phyloP scores from a whole-genome alignment of 768 basidiomycete genomes.

The Russula griseocarnosa region DNA sequence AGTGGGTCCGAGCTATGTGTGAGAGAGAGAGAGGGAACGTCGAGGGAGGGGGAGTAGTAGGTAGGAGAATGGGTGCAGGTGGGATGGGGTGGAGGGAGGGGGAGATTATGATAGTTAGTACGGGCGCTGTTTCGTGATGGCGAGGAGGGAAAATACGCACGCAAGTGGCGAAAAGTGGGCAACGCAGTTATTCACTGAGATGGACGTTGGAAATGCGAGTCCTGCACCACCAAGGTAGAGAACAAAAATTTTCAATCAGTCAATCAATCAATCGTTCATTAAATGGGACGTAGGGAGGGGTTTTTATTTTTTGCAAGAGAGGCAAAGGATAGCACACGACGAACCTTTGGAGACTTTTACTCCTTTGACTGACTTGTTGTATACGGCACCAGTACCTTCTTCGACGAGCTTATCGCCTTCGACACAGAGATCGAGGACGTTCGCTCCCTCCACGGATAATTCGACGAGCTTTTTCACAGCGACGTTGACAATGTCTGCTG shows the following conservation, averaged over 20 bases:
- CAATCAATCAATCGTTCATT: neutral
- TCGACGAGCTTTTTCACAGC: slow-evolving; percentile 83
- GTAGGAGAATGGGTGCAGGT: neutral
- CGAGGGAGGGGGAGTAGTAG: neutral
- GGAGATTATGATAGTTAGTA: slow-evolving; percentile 8
- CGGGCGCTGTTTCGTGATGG: neutral
- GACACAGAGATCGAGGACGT: slow-evolving; percentile 83
- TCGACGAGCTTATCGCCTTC: slow-evolving; percentile 94
- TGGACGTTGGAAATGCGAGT: slow-evolving; percentile 88
- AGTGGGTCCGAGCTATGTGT: slow-evolving; percentile 65
- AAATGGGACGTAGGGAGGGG: neutral
- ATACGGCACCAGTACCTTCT: slow-evolving; percentile 76
- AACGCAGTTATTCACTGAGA: slow-evolving; percentile 94
- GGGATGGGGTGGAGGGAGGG: neutral
- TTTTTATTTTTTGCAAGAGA: neutral
- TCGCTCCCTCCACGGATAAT: slow-evolving; percentile 73
- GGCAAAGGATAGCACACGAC: slow-evolving; percentile 29
- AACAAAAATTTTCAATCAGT: neutral
- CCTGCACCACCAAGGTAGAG: slow-evolving; percentile 43
- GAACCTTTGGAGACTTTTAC: slow-evolving; percentile 83
- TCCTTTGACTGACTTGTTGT: slow-evolving; percentile 88
- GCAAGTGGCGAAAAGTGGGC: slow-evolving; percentile 96
- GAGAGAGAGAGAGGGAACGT: neutral
- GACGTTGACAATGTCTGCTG: slow-evolving; percentile 83
- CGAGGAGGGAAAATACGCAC: slow-evolving; percentile 44